phyloP scores from a whole-genome alignment of 2,329 filamentous ascomycete species.

The Diplodia seriata region DNA sequence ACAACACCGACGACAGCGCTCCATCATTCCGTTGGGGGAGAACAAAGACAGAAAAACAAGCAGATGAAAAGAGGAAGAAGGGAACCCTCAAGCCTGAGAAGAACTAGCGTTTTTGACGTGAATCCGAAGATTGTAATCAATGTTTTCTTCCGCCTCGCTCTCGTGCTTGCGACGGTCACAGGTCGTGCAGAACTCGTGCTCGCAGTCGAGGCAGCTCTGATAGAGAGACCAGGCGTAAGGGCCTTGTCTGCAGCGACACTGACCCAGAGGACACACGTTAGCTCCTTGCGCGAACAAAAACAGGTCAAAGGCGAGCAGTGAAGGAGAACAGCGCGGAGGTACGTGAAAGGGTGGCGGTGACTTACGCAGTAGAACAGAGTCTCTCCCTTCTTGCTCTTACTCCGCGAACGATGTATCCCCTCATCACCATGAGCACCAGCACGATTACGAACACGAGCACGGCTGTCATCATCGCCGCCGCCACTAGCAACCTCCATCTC shows the following conservation, averaged over 20 bases:
- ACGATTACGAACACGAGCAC: background rate
- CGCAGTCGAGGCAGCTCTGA: constrained; percentile 31
- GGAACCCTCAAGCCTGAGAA: background rate
- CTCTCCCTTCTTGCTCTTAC: constrained; percentile 12
- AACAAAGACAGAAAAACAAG: background rate
- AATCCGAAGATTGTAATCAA: constrained; percentile 9
- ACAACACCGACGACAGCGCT: too few relatives aligned
- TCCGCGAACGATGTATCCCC: background rate
- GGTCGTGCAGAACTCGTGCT: constrained; percentile 30
- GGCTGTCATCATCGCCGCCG: background rate
- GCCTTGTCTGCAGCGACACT: constrained; percentile 33
- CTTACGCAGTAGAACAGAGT: constrained; percentile 33
- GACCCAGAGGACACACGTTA: background rate
- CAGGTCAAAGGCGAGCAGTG: background rate
- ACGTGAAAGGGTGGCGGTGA: background rate
- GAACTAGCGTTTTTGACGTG: background rate
- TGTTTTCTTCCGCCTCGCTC: constrained; percentile 1
- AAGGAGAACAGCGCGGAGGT: background rate
- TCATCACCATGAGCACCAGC: background rate
- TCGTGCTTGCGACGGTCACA: constrained; percentile 29
- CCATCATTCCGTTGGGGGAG: too few relatives aligned
- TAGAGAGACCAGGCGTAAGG: constrained; percentile 30
- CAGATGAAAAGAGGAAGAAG: background rate
- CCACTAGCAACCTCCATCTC: background rate
- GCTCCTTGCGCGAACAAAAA: background rate